phyloP scores from a whole-genome alignment of 164 flowering plant genomes.

The Vitis rotundifolia region DNA sequence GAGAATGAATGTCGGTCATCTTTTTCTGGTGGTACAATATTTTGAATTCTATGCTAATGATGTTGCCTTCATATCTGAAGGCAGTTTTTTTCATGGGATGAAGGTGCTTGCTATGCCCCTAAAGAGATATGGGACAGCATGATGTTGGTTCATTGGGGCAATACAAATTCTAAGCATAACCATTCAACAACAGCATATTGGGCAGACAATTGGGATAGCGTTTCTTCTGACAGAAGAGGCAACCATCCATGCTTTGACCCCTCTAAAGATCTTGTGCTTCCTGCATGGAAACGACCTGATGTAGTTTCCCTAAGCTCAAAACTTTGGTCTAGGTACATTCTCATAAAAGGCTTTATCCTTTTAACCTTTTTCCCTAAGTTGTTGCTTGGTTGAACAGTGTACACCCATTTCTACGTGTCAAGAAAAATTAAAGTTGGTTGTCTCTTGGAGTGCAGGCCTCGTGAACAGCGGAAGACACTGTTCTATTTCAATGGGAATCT shows the following conservation, averaged over 20 bases:
- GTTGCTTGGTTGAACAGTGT: background rate
- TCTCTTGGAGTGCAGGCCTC: conserved; percentile 48
- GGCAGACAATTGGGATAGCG: conserved; percentile 87
- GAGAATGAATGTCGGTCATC: background rate
- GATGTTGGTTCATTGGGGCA: conserved; percentile 99
- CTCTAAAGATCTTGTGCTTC: conserved; percentile 90
- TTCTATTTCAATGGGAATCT: conserved; percentile 98
- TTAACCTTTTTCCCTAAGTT: background rate
- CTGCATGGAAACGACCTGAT: conserved; percentile 94
- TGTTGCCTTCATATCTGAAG: conserved; percentile 34
- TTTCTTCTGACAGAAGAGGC: conserved; percentile 75
- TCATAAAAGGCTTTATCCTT: background rate
- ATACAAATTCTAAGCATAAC: conserved; percentile 92
- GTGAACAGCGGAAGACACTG: conserved; percentile 59
- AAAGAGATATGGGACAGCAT: conserved; percentile 99
- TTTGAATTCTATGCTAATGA: conserved; percentile 25
- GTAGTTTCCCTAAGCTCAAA: conserved; percentile 43
- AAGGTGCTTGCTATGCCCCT: conserved; percentile 99
- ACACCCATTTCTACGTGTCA: background rate
- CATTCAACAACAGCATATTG: conserved; percentile 95
- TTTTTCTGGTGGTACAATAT: background rate
- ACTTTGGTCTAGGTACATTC: conserved; percentile 72
- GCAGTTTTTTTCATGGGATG: conserved; percentile 99
- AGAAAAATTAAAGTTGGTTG: too few species aligned
- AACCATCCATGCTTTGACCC: conserved; percentile 94